Base-by-base conservation (phyloP, 306 rosid species). In the Astragalus membranaceus region DNA sequence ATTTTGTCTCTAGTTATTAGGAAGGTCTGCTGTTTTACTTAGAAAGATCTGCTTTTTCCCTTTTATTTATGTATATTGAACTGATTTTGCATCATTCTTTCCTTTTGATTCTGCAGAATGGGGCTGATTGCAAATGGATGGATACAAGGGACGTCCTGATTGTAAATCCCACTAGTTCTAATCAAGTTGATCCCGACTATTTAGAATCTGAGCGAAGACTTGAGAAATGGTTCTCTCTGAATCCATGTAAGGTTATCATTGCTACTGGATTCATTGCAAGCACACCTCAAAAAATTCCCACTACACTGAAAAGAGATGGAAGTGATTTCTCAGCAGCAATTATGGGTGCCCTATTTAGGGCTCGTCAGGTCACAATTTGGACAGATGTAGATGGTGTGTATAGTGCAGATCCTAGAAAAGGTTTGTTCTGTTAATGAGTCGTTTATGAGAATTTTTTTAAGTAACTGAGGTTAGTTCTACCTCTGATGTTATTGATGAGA, bases 221-320 rank as follows among this genome's bases (percentile, higher is more conserved):
- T 77, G 84, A 86, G 75, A 79, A 79, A 75, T 94, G 97, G 97
- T 94, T 78, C 76, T 83, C 89, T 74, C 68, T 41, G 80, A 87
- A 87, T 83, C 88, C 92, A 77, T 72, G 88, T 44, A 82, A 76
- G 75, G 87, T 84, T 68, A 81, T 94, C 70, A 76, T 94, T 76
- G 97, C 99, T 56, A 91, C 99, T 49, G 99, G 99, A 70, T 94
- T 94, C 80, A 94, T 94, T 84, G 99, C 99, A 46, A 94, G 99
- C 75, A 94, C 99, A 51, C 91, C 85, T 39, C 67, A 88, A 82
- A 83, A 86, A 50, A 88, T 94, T 72, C 99, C 99, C 10, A 88
- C 99, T 67, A 94, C 99, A 16, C 75, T 94, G 86, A 94, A 94
- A 92, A 86, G 99, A 84, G 99, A 94, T 81, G 99, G 99, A 71